A percentile compares a stretch with the other conserved stretches of the same genome.
Conservation (phyloP, 2,329 filamentous ascomycete genomes). For the Cercospora citrullina region DNA sequence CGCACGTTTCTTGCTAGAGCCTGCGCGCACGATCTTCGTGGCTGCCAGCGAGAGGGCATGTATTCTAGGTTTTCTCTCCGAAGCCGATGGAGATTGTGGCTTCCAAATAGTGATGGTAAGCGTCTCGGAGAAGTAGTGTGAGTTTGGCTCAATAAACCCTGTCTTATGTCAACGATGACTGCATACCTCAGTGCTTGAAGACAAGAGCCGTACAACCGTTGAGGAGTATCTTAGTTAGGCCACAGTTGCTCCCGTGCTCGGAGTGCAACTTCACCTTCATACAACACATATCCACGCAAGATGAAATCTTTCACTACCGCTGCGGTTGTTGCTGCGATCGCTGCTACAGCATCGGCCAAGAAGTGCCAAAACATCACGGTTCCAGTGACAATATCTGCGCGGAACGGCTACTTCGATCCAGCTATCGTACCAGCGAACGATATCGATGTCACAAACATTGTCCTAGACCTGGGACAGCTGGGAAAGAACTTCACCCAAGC, state of each 20-base stretch:
- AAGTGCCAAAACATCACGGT: slow-evolving; percentile 56
- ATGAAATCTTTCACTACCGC: slow-evolving; percentile 33
- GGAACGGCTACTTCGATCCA: slow-evolving; percentile 57
- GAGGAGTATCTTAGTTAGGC: not conserved
- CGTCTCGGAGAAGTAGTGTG: not conserved
- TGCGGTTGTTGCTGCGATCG: slow-evolving; percentile 28
- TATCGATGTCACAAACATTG: slow-evolving; percentile 59
- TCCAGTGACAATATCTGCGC: slow-evolving; percentile 55
- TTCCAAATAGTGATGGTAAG: slow-evolving; percentile 5
- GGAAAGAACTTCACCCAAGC: slow-evolving; percentile 53
- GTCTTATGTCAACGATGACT: slow-evolving; percentile 3
- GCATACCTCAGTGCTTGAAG: not conserved
- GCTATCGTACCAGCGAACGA: slow-evolving; percentile 49
- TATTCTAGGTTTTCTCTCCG: not conserved
- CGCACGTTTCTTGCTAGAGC: not conserved
- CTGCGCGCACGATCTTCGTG: not conserved
- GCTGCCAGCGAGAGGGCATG: not conserved
- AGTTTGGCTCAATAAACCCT: slow-evolving; percentile 1
- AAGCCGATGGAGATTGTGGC: not conserved
- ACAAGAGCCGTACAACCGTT: not conserved
- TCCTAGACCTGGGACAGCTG: slow-evolving; percentile 52
- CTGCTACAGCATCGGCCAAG: slow-evolving; percentile 32
- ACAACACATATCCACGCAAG: not conserved
- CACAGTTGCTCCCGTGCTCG: not conserved
- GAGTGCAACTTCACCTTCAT: not conserved